Conservation (phyloP, 2,329 filamentous ascomycete genomes). For the Orbilia javanica region DNA sequence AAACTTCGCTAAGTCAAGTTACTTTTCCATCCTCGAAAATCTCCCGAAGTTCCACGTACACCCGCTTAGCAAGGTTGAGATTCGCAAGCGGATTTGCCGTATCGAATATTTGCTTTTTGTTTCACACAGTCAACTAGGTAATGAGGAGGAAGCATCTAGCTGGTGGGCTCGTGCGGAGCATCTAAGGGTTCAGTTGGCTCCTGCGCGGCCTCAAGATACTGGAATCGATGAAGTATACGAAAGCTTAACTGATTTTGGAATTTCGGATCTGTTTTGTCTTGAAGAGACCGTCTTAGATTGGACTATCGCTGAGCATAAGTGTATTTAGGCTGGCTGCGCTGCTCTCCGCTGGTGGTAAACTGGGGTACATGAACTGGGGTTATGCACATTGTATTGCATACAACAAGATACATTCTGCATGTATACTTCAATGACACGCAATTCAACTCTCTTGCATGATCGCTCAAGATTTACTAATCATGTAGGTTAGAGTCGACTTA, state of each 20-base stretch:
- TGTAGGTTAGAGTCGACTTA: too few relatives aligned
- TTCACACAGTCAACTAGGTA: neutral
- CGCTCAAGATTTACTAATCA: too few relatives aligned
- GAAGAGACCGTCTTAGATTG: neutral
- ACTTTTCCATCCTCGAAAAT: too few relatives aligned
- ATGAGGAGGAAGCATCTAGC: neutral
- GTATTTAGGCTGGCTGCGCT: too few relatives aligned
- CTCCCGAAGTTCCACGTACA: too few relatives aligned
- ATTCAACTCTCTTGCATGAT: too few relatives aligned
- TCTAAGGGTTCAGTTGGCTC: neutral
- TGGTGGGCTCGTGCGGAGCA: neutral
- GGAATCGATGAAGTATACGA: neutral
- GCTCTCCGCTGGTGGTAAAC: too few relatives aligned
- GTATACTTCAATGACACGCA: too few relatives aligned
- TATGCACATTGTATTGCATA: too few relatives aligned
- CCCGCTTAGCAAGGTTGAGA: too few relatives aligned
- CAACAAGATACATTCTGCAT: too few relatives aligned
- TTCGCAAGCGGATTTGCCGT: neutral
- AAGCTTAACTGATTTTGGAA: neutral
- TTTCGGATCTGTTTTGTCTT: neutral
- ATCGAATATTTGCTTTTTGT: neutral
- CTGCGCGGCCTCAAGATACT: neutral
- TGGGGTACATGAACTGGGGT: too few relatives aligned
- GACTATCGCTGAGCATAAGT: neutral
- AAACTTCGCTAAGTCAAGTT: neutral